These are phyloP conservation scores for Meyerozyma carpophila DNA, from an alignment of 1,139 yeast genomes.

Conservation along the genomic window DNA sequence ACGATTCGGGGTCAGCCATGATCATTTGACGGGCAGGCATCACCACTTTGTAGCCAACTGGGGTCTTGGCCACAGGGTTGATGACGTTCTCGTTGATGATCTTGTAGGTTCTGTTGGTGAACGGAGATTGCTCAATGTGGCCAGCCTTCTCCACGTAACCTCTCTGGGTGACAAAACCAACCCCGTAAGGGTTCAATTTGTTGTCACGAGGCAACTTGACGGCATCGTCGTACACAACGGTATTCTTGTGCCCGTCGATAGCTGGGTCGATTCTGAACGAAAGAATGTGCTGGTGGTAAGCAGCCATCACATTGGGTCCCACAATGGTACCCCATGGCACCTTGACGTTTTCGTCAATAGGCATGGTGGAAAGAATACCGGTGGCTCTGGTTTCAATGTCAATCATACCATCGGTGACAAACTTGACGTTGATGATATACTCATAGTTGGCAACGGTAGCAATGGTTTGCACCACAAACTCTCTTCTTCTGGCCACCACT, in stretches of 20 bases:
- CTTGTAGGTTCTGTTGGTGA: conserved; percentile 72
- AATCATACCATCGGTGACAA: conserved; percentile 79
- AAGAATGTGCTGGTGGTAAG: conserved; percentile 84
- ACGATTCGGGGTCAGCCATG: conserved; percentile 59
- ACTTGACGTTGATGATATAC: conserved; percentile 71
- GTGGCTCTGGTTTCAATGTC: conserved; percentile 85
- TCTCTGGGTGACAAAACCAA: conserved; percentile 68
- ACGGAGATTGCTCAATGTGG: conserved; percentile 68
- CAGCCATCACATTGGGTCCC: conserved; percentile 83
- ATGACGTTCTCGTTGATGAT: conserved; percentile 73
- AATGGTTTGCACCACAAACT: conserved; percentile 77
- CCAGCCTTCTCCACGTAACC: conserved; percentile 68
- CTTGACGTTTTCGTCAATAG: conserved; percentile 68
- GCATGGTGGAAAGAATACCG: conserved; percentile 80
- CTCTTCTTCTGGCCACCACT: conserved; percentile 80
- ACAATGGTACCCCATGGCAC: conserved; percentile 84
- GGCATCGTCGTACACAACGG: conserved; percentile 73
- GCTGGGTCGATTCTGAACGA: conserved; percentile 87
- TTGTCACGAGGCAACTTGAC: conserved; percentile 57
- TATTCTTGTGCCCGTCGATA: conserved; percentile 76
- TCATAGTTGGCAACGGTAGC: conserved; percentile 91
- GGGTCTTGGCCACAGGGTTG: conserved; percentile 70
- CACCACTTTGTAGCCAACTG: conserved; percentile 77
- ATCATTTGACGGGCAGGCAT: conserved; percentile 77
- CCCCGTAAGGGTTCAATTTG: conserved; percentile 61